Base-by-base conservation (phyloP, 805 yeast genomes). In the Suhomyces canberraensis region DNA sequence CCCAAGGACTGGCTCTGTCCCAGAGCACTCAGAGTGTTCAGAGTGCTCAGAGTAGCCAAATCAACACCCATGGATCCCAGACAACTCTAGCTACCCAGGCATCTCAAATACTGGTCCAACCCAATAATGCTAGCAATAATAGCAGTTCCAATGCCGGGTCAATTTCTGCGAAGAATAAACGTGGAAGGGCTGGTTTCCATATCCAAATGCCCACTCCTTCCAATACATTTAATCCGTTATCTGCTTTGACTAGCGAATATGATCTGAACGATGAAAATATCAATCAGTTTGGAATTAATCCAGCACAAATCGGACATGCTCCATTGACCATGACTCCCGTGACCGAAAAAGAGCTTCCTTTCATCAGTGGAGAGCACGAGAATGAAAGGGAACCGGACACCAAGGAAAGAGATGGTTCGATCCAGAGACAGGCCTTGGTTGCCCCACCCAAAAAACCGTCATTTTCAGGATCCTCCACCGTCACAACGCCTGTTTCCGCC, bases 271-370 rank as follows among this genome's bases (percentile, higher is more conserved):
- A 56, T 29, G 78, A 69, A 25, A 71, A 73, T 35, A 73, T 81
- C 29, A 79, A 83, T 54, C 85, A 84, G 51, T 79, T 80, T 67
- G 85, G 90, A 34, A 69, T 79, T 49, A 71, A 78, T 52, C 73
- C 79, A 1, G 59, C 73, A 11, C 72, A 69, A 21, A 68, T 75
- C 3, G 64, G 71, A 6, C 60, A 63, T 37, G 55, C 74, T 3
- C 79, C 86, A 1, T 64, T 79, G 48, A 76, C 86, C 0, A 84
- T 85, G 93, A 85, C 95, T 0, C 95, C 93, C 2, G 78, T 84
- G 4, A 73, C 86, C 2, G 95, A 85, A 47, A 79, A 58, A 37
- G 71, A 67, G 15, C 35, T 25, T 9, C 21, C 20, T n/a, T 41
- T 45, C 27, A 35, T 21, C 8, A 32, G 29, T 4, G 39, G 26